phyloP scores from a whole-genome alignment of 345 rosid species.

The Excoecaria agallocha region DNA sequence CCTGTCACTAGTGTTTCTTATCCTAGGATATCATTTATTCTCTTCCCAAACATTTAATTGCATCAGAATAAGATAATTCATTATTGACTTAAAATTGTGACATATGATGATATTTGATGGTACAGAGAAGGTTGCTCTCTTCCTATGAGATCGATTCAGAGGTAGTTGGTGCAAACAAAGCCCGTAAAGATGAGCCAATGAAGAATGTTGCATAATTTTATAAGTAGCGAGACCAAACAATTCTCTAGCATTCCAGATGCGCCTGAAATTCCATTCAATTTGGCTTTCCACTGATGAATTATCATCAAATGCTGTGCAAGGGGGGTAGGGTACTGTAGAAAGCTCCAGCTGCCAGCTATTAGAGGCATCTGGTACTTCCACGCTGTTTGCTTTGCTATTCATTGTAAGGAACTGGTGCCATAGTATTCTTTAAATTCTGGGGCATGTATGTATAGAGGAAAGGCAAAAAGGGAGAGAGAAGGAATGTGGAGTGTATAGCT shows the following conservation, averaged over 20 bases:
- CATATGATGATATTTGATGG: neutral
- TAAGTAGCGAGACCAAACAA: neutral
- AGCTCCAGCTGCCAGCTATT: slow-evolving; percentile 11
- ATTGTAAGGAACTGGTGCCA: slow-evolving; percentile 12
- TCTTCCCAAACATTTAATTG: neutral
- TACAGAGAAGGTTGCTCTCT: slow-evolving; percentile 83
- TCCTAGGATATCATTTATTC: neutral
- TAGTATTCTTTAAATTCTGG: neutral
- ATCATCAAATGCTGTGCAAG: neutral
- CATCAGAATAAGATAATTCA: neutral
- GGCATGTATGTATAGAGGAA: slow-evolving; percentile 17
- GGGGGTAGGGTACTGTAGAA: slow-evolving; percentile 1
- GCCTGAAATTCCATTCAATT: neutral
- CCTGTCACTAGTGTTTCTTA: neutral
- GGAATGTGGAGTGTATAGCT: slow-evolving; percentile 14
- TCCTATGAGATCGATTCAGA: slow-evolving; percentile 55
- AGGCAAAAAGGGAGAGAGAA: neutral
- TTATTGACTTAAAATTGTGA: neutral
- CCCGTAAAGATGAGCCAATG: slow-evolving; percentile 25
- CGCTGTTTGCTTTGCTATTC: slow-evolving; percentile 1
- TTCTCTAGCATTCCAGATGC: neutral
- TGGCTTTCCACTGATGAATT: neutral
- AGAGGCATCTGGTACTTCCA: slow-evolving; percentile 5
- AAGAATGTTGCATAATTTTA: slow-evolving; percentile 38
- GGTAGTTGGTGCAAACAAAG: slow-evolving; percentile 29